These are phyloP conservation scores for Aspergillus sp. DNA, from an alignment of 2,329 filamentous ascomycete genomes.

Conservation along the genomic window DNA sequence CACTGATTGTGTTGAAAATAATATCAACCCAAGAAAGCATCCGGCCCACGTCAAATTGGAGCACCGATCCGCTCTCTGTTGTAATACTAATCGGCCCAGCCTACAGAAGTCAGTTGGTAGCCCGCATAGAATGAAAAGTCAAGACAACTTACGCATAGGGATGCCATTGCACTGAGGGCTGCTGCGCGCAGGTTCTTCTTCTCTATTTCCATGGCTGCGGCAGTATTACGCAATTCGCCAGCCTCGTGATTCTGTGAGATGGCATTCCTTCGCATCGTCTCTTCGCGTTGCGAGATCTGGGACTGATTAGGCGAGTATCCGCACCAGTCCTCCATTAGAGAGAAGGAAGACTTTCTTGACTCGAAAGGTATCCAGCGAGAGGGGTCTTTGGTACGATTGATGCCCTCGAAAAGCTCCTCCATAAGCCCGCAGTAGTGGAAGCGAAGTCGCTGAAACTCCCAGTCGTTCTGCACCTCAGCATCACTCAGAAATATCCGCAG, in stretches of 20 bases:
- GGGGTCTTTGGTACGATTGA: conserved; percentile 81
- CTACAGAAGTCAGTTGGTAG: conserved; percentile 27
- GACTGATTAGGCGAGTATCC: conserved; percentile 90
- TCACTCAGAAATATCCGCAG: conserved; percentile 94
- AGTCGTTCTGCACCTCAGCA: conserved; percentile 89
- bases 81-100: conserved; percentile 77
- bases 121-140: conserved; percentile 6
- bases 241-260: conserved; percentile 74
- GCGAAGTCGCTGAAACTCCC: conserved; percentile 87
- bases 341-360: conserved; percentile 89
- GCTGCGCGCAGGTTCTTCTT: conserved; percentile 89
- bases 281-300: conserved; percentile 78
- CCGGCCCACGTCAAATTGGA: conserved; percentile 88
- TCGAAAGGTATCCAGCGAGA: conserved; percentile 98
- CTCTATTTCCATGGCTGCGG: conserved; percentile 93
- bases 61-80: conserved; percentile 80
- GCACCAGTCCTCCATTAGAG: conserved; percentile 99
- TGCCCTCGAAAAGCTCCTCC: conserved; percentile 88
- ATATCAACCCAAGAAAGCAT: conserved; percentile 95
- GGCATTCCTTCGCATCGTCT: conserved; percentile 81
- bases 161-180: conserved; percentile 92
- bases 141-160: conserved; percentile 71
- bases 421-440: conserved; percentile 93
- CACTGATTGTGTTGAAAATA: conserved; percentile 89
- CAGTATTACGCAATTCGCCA: conserved; percentile 74